Conservation (phyloP, 257 asterid genomes). For the Perilla frutescens region DNA sequence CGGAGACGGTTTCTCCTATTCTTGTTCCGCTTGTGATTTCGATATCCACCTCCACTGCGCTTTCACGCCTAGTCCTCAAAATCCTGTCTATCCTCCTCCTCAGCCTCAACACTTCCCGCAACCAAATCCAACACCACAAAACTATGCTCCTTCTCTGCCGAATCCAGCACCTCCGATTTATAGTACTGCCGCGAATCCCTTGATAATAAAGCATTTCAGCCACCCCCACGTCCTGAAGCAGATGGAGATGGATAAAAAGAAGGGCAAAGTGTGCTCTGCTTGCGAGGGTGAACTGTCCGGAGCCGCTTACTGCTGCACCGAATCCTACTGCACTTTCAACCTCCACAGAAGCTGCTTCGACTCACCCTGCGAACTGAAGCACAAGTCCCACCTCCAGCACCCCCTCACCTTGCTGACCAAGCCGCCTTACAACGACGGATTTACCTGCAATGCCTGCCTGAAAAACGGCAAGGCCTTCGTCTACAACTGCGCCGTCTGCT, state of each 20-base stretch:
- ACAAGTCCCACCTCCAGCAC: slow-evolving; percentile 66
- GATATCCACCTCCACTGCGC: slow-evolving; percentile 73
- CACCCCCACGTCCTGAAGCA: slow-evolving; percentile 52
- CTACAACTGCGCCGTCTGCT: slow-evolving; percentile 59
- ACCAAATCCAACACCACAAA: slow-evolving; percentile 8
- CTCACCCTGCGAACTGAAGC: slow-evolving; percentile 51
- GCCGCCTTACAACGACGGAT: slow-evolving; percentile 61
- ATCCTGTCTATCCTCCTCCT: slow-evolving; percentile 35
- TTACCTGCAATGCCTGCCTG: slow-evolving; percentile 73
- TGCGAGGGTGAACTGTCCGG: slow-evolving; percentile 56
- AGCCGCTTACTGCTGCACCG: slow-evolving; percentile 52
- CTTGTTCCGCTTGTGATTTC: slow-evolving; percentile 59
- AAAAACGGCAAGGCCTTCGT: slow-evolving; percentile 59
- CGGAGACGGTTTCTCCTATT: slow-evolving; percentile 55
- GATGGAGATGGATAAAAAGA: slow-evolving; percentile 40
- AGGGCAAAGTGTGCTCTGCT: slow-evolving; percentile 53
- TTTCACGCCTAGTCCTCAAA: slow-evolving; percentile 24
- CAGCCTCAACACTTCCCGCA: slow-evolving; percentile 5
- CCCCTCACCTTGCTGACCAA: slow-evolving; percentile 53
- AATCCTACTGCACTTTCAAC: slow-evolving; percentile 57
- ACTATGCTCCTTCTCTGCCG: background rate
- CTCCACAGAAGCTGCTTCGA: slow-evolving; percentile 71
- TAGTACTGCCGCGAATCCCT: slow-evolving; percentile 32
- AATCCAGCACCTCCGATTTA: slow-evolving; percentile 27
- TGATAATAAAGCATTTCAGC: slow-evolving; percentile 61